Evolutionary conservation across 2,329 filamentous ascomycete genomes (phyloP), one percentile per base, ranked within the genome.

Genomic region (Colletotrichum cereale): DNA sequence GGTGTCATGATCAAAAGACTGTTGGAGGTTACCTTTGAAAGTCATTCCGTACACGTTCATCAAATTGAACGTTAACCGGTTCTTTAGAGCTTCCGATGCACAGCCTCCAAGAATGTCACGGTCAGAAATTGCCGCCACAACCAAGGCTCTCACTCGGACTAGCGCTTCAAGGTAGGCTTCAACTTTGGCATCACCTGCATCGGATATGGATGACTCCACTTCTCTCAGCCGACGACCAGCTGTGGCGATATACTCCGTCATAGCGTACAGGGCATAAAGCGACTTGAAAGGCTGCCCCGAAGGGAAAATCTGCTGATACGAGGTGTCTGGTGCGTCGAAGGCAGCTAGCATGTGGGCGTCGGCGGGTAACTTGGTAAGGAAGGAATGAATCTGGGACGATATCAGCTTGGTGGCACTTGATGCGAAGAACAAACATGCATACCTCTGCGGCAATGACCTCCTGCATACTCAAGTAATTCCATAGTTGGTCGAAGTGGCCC

Each of bases 401-500:
- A 64, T 79, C 48, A 79, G 78, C 66, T 66, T 24, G 11, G 11
- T 24, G 21, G 21, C 26, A 38, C 38, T 26, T 26, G n/a, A n/a
- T 26, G 7, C n/a, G 8, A 4, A 18, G 14, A 5, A 53, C 18
- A 29, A 66, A 26, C 8, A 56, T 21, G 71, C 81, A 75, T 84
- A 92, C 91, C 84, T 93, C 90, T 77, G 88, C 85, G 8, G 93
- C 90, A 52, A 94, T 83, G 61, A 84, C 85, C 70, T 95, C 91
- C 55, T 93, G 88, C 82, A 95, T 88, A 74, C 90, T 90, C 65
- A 98, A 86, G 76, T 96, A 92, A 53, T 90, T 88, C 86, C 96
- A 97, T 31, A 99, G 83, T 72, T 96, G 91, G 65, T 93, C 88
- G 77, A 97, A 97, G 79, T 97, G 93, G 68, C 90, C 87, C 75